These are phyloP conservation scores for Colletotrichum shisoi DNA, from an alignment of 2,329 filamentous ascomycete species.

Conservation along the genomic window DNA sequence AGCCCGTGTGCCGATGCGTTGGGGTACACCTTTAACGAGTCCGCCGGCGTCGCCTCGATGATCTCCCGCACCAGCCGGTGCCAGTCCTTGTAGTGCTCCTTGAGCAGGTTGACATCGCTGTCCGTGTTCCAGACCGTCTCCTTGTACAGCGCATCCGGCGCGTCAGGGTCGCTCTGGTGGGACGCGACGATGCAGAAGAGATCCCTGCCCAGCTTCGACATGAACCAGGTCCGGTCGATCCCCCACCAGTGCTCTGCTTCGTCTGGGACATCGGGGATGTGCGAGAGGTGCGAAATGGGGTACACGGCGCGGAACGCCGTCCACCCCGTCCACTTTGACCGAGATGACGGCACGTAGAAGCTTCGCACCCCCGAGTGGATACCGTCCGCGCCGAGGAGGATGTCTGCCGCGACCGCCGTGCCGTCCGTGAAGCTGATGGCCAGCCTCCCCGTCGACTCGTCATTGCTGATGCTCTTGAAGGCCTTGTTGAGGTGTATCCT, in stretches of 20 bases:
- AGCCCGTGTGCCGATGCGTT: conserved; percentile 53
- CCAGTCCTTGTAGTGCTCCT: conserved; percentile 53
- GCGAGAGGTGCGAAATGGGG: conserved; percentile 50
- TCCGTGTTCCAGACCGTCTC: conserved; percentile 51
- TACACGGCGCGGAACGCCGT: conserved; percentile 57
- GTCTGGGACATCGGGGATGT: conserved; percentile 51
- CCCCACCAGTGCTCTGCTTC: conserved; percentile 58
- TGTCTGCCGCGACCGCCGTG: conserved; percentile 52
- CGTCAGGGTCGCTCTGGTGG: conserved; percentile 49
- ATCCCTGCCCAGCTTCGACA: conserved; percentile 52
- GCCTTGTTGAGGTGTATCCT: conserved; percentile 56
- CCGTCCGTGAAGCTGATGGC: conserved; percentile 59
- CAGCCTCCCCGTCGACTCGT: conserved; percentile 43
- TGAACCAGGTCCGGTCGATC: conserved; percentile 53
- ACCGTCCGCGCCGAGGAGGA: conserved; percentile 62
- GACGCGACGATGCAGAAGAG: conserved; percentile 56
- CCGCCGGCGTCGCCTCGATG: conserved; percentile 52
- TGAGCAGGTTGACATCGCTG: conserved; percentile 50
- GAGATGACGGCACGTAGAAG: conserved; percentile 54
- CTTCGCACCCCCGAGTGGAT: conserved; percentile 57
- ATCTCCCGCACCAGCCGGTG: conserved; percentile 52
- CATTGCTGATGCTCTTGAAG: conserved; percentile 49
- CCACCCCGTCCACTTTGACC: conserved; percentile 54
- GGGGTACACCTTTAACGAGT: conserved; percentile 49
- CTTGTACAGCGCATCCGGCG: conserved; percentile 45